A percentile compares a stretch with the other conserved stretches of the same genome.
Conservation (phyloP, 2,329 filamentous ascomycete genomes). For the Ceratocystis destructans region DNA sequence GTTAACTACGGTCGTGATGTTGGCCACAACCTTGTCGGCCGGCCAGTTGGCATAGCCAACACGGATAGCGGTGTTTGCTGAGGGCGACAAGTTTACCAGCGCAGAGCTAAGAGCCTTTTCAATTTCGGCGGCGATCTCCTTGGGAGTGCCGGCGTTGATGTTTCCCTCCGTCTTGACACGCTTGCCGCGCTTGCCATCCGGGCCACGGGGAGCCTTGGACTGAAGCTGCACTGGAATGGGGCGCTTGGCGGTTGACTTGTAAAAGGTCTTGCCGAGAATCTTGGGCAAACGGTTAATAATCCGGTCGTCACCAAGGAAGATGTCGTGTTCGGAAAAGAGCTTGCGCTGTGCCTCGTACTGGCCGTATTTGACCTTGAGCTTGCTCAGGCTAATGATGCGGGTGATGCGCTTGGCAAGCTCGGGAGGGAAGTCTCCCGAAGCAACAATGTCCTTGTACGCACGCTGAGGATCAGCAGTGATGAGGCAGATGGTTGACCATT, state of each 20-base stretch:
- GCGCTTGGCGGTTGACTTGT: slow-evolving; percentile 67
- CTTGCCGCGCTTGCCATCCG: slow-evolving; percentile 38
- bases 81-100: slow-evolving; percentile 64
- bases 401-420: slow-evolving; percentile 54
- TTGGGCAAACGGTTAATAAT: slow-evolving; percentile 62
- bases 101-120: slow-evolving; percentile 63
- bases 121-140: slow-evolving; percentile 68
- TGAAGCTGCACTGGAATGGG: slow-evolving; percentile 69
- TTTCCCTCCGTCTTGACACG: slow-evolving; percentile 29
- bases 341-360: slow-evolving; percentile 78
- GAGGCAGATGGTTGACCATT: slow-evolving; percentile 61
- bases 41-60: slow-evolving; percentile 65
- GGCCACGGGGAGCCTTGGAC: slow-evolving; percentile 25
- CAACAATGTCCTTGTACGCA: slow-evolving; percentile 78
- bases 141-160: slow-evolving; percentile 30
- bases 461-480: slow-evolving; percentile 74
- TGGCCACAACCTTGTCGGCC: slow-evolving; percentile 63
- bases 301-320: slow-evolving; percentile 86
- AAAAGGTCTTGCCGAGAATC: slow-evolving; percentile 82
- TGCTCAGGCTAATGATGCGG: slow-evolving; percentile 65
- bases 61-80: slow-evolving; percentile 65
- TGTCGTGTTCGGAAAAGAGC: slow-evolving; percentile 71
- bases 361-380: slow-evolving; percentile 71
- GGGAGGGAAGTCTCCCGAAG: slow-evolving; percentile 55
- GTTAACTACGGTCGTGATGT: slow-evolving; percentile 58